A percentile compares a stretch with the other conserved stretches of the same genome.
These are phyloP conservation scores for Baeospora myosura DNA, from an alignment of 1,284 basidiomycete genomes.

Conservation along the genomic window DNA sequence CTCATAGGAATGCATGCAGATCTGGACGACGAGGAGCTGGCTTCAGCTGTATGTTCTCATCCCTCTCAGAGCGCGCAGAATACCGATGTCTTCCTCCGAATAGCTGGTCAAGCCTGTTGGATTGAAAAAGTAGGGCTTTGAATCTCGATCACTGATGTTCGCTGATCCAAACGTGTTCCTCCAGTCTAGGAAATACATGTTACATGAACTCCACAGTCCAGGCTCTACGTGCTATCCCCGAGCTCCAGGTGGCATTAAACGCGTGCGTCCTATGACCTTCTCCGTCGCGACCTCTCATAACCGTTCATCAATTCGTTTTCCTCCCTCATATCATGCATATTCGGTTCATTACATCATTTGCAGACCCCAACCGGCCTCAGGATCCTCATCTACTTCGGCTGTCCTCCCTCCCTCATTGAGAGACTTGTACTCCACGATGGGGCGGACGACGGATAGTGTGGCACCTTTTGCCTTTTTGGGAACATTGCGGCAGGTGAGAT, in stretches of 20 bases:
- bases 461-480: constrained; percentile 59
- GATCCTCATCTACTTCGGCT: constrained; percentile 19
- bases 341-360: constrained; percentile 15
- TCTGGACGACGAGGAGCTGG: constrained; percentile 79
- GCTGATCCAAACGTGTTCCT: constrained; percentile 17
- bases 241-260: constrained; percentile 67
- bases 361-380: constrained; percentile 13
- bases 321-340: background rate
- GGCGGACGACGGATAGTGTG: constrained; percentile 70
- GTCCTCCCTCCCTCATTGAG: constrained; percentile 56
- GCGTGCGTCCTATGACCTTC: constrained; percentile 32
- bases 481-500: constrained; percentile 19
- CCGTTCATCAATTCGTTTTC: background rate
- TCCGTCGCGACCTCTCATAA: background rate
- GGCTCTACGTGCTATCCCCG: constrained; percentile 84
- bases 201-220: constrained; percentile 97
- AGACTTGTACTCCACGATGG: constrained; percentile 70
- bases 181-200: constrained; percentile 80
- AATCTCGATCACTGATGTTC: constrained; percentile 11
- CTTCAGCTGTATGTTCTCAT: constrained; percentile 55
- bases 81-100: constrained; percentile 2
- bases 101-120: constrained; percentile 64
- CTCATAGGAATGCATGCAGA: constrained; percentile 40
- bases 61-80: background rate
- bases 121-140: constrained; percentile 49